Percentiles rank a stretch among this genome's conserved stretches.
Conservation (phyloP, 495 filamentous ascomycete genomes). For the Endocarpon pusillum region DNA sequence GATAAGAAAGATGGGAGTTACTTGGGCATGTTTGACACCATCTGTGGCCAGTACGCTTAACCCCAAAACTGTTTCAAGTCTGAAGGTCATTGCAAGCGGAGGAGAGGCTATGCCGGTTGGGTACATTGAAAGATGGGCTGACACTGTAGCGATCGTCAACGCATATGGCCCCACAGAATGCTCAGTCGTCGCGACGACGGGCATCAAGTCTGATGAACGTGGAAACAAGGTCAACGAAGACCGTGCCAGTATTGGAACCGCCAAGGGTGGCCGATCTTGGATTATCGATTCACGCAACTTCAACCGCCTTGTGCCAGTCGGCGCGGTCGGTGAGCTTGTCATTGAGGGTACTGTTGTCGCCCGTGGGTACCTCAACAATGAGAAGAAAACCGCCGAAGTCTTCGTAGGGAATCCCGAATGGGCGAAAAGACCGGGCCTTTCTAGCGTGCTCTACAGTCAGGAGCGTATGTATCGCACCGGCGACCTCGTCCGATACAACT, state of each 20-base stretch:
- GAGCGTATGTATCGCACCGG: constrained; percentile 30
- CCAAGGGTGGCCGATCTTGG: constrained; percentile 24
- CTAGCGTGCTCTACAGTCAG: constrained; percentile 11
- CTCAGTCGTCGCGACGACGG: constrained; percentile 26
- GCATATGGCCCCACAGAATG: constrained; percentile 40
- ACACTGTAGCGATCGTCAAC: constrained; percentile 27
- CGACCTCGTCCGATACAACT: constrained; percentile 13
- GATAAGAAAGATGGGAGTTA: constrained; percentile 19
- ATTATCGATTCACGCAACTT: constrained; percentile 28
- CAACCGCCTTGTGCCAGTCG: constrained; percentile 7
- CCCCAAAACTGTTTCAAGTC: constrained; percentile 28
- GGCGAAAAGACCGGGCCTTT: too few relatives aligned
- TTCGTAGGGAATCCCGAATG: constrained; percentile 31
- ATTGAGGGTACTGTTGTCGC: constrained; percentile 19
- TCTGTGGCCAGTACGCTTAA: constrained; percentile 29
- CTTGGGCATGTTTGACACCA: constrained; percentile 24
- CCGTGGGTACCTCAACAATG: constrained; percentile 27
- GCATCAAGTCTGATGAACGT: constrained; percentile 19
- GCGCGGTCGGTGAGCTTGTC: constrained; percentile 17
- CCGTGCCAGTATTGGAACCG: constrained; percentile 22
- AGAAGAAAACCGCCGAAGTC: constrained; percentile 19
- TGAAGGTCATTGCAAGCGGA: constrained; percentile 32
- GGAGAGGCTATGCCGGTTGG: constrained; percentile 38
- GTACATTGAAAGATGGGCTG: constrained; percentile 25
- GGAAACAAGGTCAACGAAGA: constrained; percentile 28